A percentile compares a stretch with the other conserved stretches of the same genome.
These are phyloP conservation scores for Fraxinus cuspidata DNA, from an alignment of 257 asterid genomes.

Conservation along the genomic window DNA sequence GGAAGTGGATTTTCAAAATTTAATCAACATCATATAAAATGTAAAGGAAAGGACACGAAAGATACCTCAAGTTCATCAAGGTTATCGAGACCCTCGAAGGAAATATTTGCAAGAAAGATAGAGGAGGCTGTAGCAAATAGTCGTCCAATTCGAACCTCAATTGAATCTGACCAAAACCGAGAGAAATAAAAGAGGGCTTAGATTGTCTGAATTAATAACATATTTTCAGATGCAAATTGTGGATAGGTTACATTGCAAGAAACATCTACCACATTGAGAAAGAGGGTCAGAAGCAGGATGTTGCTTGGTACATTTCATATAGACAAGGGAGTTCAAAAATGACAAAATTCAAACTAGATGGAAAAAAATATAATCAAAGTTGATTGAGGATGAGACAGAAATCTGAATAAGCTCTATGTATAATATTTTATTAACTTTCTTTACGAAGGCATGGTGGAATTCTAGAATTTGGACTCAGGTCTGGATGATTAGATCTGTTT, in stretches of 20 bases:
- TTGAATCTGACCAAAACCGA: slow-evolving; percentile 57
- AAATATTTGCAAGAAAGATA: slow-evolving; percentile 60
- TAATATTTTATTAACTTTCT: background rate
- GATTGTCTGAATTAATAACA: slow-evolving; percentile 2
- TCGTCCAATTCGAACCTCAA: slow-evolving; percentile 63
- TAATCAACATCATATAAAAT: background rate
- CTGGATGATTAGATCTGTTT: background rate
- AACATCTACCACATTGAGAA: slow-evolving; percentile 17
- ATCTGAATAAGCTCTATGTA: background rate
- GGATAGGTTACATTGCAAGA: background rate
- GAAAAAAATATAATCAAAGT: background rate
- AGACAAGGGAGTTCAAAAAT: background rate
- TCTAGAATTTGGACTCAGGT: background rate
- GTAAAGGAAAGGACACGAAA: slow-evolving; percentile 11
- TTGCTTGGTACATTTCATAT: background rate
- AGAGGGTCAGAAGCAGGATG: slow-evolving; percentile 4
- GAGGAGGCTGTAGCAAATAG: slow-evolving; percentile 76
- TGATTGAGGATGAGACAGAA: background rate
- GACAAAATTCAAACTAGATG: background rate
- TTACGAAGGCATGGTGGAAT: background rate
- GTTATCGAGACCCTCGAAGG: slow-evolving; percentile 61
- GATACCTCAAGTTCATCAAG: slow-evolving; percentile 78
- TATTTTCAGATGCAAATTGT: background rate
- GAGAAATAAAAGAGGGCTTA: slow-evolving; percentile 23
- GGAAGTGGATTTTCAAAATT: slow-evolving; percentile 1